Evolutionary conservation across 2,329 filamentous ascomycete species (phyloP).

Genomic region (Cercospora sp.): DNA sequence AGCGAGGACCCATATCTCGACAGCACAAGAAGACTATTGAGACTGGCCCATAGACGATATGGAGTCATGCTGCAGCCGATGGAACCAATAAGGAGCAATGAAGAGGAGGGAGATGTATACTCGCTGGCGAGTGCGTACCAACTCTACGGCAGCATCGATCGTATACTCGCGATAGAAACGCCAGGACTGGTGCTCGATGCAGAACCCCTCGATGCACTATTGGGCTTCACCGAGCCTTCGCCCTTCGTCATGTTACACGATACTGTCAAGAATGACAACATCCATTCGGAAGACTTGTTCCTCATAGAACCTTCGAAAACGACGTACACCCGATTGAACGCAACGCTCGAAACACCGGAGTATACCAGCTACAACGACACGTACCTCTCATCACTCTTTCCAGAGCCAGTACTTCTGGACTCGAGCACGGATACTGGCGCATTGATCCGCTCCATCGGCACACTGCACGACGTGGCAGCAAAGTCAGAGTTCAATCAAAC

Average conservation of each 20-base stretch:
- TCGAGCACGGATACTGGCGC: constrained; percentile 27
- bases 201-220: constrained; percentile 46
- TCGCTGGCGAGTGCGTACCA: constrained; percentile 49
- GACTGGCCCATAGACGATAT: constrained; percentile 49
- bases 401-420: constrained; percentile 32
- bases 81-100: constrained; percentile 39
- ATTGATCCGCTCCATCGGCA: constrained; percentile 36
- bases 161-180: constrained; percentile 47
- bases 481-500: constrained; percentile 47
- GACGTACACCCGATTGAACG: constrained; percentile 23
- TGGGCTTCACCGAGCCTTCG: constrained; percentile 36
- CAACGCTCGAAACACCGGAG: constrained; percentile 20
- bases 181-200: constrained; percentile 51
- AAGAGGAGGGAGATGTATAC: constrained; percentile 36
- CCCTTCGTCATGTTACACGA: constrained; percentile 37
- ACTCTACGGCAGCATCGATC: constrained; percentile 46
- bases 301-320: constrained; percentile 32
- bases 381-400: constrained; percentile 37
- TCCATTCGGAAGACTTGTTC: constrained; percentile 39
- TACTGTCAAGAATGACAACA: constrained; percentile 29
- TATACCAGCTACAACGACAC: constrained; percentile 30
- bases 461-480: constrained; percentile 32
- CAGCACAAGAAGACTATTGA: constrained; percentile 47
- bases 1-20: constrained; percentile 45
- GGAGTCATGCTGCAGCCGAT: constrained; percentile 49